Base-by-base conservation (phyloP, 176 grass and related monocot species). In the Alopecurus myosuroides region DNA sequence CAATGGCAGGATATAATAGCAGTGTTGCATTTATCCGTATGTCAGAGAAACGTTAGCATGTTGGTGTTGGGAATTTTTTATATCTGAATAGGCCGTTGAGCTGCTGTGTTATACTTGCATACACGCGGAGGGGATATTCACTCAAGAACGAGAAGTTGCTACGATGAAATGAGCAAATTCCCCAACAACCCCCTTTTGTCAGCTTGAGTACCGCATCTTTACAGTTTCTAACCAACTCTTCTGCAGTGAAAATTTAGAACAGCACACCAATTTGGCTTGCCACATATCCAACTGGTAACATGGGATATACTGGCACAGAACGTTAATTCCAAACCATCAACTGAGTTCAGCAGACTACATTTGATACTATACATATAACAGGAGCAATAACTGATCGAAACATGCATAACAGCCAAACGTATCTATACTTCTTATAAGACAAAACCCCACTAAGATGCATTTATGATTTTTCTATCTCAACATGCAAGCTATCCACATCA, bases 181-280 rank as follows among this genome's bases (percentile, higher is more conserved):
- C 41, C 41, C 70, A 9, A 14, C 5, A 73, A 44, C 41, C 41
- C 69, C 28, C 42, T 74, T 46, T 29, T 19, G 3, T 74, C 42
- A 74, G 42, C 25, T 74, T 74, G 42, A 74, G 25, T 48, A 49
- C 25, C 41, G 5, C 7, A 46, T 17, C 41, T 73, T 46, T 29
- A 44, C 25, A 73, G 70, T 74, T 74, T 49, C 70, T 74, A 74
- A 30, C 25, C 15, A 74, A 74, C 42, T 48, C 70, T 74, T 48
- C 17, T 48, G 8, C 23, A 46, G 41, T 30, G 30, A 28, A 28
- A 74, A 74, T 30, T 64, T 28, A 10, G 17, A 45, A 46, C 14
- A 73, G 40, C 23, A 46, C 15, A 7, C 41, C n/a, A 44, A 28
- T 72, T 72, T 46, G n/a, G 23, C 46, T 29, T 72, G 42, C 40